These are phyloP conservation scores for Dictyostelium intermedium DNA, from an alignment of 78 protist genomes.

Conservation along the genomic window DNA sequence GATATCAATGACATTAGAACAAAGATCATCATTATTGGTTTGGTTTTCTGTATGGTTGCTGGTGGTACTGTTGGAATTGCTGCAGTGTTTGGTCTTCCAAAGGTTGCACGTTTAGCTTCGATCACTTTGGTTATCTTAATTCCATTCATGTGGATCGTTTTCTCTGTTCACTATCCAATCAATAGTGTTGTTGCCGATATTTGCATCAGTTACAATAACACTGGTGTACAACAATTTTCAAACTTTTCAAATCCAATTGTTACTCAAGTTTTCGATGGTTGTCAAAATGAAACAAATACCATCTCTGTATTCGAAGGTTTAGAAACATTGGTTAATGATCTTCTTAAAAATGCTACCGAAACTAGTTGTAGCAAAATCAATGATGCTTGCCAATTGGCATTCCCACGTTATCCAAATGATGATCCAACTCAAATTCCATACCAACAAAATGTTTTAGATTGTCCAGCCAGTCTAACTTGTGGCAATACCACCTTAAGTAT, in stretches of 20 bases:
- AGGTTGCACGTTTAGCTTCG: neutral
- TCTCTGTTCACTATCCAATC: conserved; percentile 69
- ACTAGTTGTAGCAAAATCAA: neutral
- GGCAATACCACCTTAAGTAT: neutral
- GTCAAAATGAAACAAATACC: neutral
- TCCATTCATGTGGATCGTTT: conserved; percentile 73
- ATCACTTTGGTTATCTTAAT: neutral
- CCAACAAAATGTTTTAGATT: conserved; percentile 1
- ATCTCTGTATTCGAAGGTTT: conserved; percentile 17
- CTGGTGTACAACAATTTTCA: neutral
- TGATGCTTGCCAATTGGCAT: neutral
- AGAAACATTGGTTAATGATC: neutral
- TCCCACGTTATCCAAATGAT: conserved; percentile 15
- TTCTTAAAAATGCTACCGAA: neutral
- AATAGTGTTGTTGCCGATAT: conserved; percentile 37
- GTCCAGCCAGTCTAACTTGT: neutral
- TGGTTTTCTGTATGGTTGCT: conserved; percentile 15
- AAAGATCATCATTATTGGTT: conserved; percentile 22
- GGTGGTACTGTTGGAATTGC: neutral
- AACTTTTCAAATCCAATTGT: conserved; percentile 41
- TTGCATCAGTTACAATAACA: conserved; percentile 1
- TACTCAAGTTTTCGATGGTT: conserved; percentile 17
- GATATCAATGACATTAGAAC: neutral
- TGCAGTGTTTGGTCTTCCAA: conserved; percentile 17
- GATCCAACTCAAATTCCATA: neutral